Evolutionary conservation across 2,329 filamentous ascomycete genomes (phyloP).

Genomic region (Monosporascus sp.): DNA sequence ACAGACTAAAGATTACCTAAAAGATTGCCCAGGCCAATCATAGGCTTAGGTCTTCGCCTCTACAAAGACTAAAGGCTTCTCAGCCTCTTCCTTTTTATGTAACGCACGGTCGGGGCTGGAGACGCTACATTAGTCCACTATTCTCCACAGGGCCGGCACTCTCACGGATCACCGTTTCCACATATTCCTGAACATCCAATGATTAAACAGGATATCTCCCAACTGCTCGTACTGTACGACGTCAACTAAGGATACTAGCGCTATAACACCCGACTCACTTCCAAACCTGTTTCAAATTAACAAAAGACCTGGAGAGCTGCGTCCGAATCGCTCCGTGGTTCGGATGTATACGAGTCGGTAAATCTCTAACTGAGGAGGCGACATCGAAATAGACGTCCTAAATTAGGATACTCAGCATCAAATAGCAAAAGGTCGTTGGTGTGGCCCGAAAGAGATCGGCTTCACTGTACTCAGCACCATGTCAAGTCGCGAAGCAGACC

Average conservation of each 20-base stretch:
- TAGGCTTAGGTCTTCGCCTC: not conserved
- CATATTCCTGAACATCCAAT: not conserved
- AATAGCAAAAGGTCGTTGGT: not conserved
- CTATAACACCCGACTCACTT: too few species aligned
- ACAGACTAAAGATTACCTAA: not conserved
- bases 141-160: not conserved
- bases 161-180: too few species aligned
- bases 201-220: too few species aligned
- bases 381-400: too few species aligned
- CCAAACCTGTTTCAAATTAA: too few species aligned
- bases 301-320: not conserved
- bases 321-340: not conserved
- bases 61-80: too few species aligned
- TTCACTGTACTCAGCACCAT: conserved; percentile 9
- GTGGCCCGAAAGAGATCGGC: too few species aligned
- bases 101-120: not conserved
- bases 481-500: conserved; percentile 25
- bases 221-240: too few species aligned
- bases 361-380: too few species aligned
- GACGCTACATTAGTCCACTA: not conserved
- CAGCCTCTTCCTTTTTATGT: not conserved
- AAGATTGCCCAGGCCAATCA: not conserved
- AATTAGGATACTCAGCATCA: too few species aligned
- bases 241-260: too few species aligned
- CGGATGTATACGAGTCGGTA: conserved; percentile 5